A percentile compares a stretch with the other conserved stretches of the same genome.
Conservation (phyloP, 176 grass and related monocot genomes). For the Otatea glauca region DNA sequence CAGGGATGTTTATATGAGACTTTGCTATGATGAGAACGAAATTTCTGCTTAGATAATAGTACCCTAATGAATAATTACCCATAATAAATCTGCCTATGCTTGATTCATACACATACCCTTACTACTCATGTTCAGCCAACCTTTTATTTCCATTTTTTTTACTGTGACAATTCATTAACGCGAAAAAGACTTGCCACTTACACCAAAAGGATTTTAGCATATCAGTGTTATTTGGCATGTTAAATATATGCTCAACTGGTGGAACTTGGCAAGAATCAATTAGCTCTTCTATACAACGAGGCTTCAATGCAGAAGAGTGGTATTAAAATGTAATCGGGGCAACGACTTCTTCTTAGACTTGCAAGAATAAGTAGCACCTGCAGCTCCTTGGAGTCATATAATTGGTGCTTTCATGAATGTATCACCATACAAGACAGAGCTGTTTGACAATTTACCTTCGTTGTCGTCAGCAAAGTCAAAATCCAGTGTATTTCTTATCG, state of each 20-base stretch:
- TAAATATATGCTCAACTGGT: not conserved
- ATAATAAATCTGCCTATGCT: not conserved
- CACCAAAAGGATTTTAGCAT: not conserved
- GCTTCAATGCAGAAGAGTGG: not conserved
- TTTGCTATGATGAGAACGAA: not conserved
- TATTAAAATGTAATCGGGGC: not conserved
- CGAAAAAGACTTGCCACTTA: not conserved
- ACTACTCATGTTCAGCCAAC: not conserved
- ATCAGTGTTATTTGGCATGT: not conserved
- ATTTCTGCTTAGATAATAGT: not conserved
- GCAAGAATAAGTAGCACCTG: not conserved
- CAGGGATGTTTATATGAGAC: not conserved
- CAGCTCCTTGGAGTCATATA: not conserved
- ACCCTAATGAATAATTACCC: not conserved
- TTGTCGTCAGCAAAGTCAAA: conserved; percentile 86
- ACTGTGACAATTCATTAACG: not conserved
- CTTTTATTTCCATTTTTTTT: not conserved
- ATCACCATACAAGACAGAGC: not conserved
- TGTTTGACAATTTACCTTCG: conserved; percentile 55
- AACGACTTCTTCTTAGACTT: not conserved
- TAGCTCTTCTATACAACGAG: not conserved
- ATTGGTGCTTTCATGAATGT: not conserved
- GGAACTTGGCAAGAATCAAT: not conserved
- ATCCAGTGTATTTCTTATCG: conserved; percentile 85
- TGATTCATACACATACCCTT: not conserved